Evolutionary conservation across 768 basidiomycete genomes (phyloP).

Genomic region (Postia placenta): DNA sequence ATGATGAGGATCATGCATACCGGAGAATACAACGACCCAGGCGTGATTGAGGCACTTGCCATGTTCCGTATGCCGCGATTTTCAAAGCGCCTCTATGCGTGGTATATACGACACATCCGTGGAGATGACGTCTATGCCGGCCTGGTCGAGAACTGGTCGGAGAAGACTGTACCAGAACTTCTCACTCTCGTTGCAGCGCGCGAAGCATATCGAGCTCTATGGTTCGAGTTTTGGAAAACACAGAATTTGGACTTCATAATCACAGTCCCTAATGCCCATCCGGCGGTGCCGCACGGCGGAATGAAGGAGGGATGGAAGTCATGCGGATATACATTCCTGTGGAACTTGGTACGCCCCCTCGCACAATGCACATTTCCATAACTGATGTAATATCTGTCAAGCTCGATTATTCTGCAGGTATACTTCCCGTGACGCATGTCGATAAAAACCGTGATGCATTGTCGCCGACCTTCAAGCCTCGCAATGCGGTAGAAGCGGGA

Average conservation of each 20-base stretch:
- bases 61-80: slow-evolving; percentile 20
- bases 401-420: slow-evolving; percentile 42
- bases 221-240: slow-evolving; percentile 20
- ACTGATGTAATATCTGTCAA: too few species aligned
- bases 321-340: slow-evolving; percentile 32
- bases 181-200: slow-evolving; percentile 21
- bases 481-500: slow-evolving; percentile 32
- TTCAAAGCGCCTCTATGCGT: slow-evolving; percentile 21
- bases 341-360: slow-evolving; percentile 31
- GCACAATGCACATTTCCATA: too few species aligned
- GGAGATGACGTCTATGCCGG: slow-evolving; percentile 18
- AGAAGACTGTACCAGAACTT: slow-evolving; percentile 23
- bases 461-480: slow-evolving; percentile 17
- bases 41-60: slow-evolving; percentile 14
- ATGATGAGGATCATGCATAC: slow-evolving; percentile 15
- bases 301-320: slow-evolving; percentile 28
- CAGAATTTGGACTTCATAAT: slow-evolving; percentile 32
- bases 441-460: slow-evolving; percentile 29
- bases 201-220: slow-evolving; percentile 23
- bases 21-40: slow-evolving; percentile 21
- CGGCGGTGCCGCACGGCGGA: slow-evolving; percentile 33
- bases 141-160: slow-evolving; percentile 18
- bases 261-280: slow-evolving; percentile 32
- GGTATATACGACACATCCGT: slow-evolving; percentile 20
- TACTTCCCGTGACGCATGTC: slow-evolving; percentile 40